Evolutionary conservation across 305 asterid species (phyloP), one percentile per base, ranked within the genome.

Genomic region (Rubia peregrina): DNA sequence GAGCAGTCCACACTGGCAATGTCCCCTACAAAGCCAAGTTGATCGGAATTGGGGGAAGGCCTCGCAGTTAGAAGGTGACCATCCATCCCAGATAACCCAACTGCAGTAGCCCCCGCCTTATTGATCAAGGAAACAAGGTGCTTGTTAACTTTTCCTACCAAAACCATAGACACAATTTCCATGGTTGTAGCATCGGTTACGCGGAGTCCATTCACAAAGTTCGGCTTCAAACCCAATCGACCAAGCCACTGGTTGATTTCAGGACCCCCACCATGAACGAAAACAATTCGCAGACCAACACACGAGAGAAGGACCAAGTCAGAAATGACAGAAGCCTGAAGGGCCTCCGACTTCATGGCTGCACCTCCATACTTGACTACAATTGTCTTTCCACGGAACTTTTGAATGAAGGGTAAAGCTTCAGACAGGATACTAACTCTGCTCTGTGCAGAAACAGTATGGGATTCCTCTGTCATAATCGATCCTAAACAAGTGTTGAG

Each of bases 281-380:
- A 87, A 48, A 90, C 95, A 21, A 89, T 92, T 42, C 86, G 90
- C 9, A 92, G 77, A 43, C 96, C 95, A 6, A 90, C 94, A 74
- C 96, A 88, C 0, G 98, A 89, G 51, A 92, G 94, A 19, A 89
- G 96, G 59, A 92, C 95, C 12, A 92, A 74, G 71, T 92, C 98
- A 48, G 89, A 88, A 66, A 92, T 92, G 9, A 92, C 96, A 19
- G 95, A 90, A 2, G 98, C 90, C 75, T 88, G 95, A 71, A 90
- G 95, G 56, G 84, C 89, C 84, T 92, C 92, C 0, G 95, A 88
- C 72, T 87, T 90, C 96, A 88, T 90, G 4, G 96, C 96, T 6
- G 98, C 96, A 24, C 98, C 98, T 38, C 96, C 98, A 63, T 90
- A 92, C 74, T 92, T 92, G 3, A 92, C 98, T 1, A 92, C 94